These are phyloP conservation scores for Aspergillus sp. DNA, from an alignment of 2,329 filamentous ascomycete species.

Conservation along the genomic window DNA sequence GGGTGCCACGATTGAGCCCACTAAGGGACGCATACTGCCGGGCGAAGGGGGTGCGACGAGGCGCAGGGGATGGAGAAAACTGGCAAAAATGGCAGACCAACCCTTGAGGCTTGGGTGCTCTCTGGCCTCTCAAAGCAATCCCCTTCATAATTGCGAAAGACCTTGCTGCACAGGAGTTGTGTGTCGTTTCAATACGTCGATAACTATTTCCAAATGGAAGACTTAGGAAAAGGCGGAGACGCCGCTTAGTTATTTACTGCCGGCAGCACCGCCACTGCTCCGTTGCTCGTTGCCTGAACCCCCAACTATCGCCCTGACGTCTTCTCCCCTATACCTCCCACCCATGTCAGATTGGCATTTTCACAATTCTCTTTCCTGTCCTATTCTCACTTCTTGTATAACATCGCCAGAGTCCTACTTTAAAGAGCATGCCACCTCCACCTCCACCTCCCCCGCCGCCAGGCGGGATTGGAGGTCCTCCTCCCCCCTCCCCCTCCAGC, in stretches of 20 bases:
- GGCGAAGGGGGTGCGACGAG: conserved; percentile 15
- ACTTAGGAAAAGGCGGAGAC: conserved; percentile 23
- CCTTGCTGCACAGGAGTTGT: conserved; percentile 4
- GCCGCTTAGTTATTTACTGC: conserved; percentile 9
- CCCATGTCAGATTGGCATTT: too few species aligned
- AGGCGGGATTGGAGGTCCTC: conserved; percentile 54
- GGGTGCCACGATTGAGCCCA: conserved; percentile 4
- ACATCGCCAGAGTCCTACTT: too few species aligned
- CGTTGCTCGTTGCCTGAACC: conserved; percentile 12
- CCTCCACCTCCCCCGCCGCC: conserved; percentile 64
- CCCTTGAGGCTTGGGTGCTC: conserved; percentile 16
- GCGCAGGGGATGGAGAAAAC: conserved; percentile 20
- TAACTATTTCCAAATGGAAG: not conserved
- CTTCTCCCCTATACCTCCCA: too few species aligned
- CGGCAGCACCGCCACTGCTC: conserved; percentile 15
- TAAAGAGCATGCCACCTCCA: conserved; percentile 40
- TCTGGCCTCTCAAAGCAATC: conserved; percentile 25
- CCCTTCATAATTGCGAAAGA: conserved; percentile 26
- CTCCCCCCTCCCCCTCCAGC: conserved; percentile 59
- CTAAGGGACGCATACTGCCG: conserved; percentile 14
- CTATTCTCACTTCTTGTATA: too few species aligned
- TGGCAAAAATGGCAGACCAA: conserved; percentile 37
- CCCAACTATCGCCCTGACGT: too few species aligned
- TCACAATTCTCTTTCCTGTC: too few species aligned
- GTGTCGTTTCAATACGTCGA: not conserved